Conservation (phyloP, 2,329 filamentous ascomycete genomes). For the Thyridium curvatum region DNA sequence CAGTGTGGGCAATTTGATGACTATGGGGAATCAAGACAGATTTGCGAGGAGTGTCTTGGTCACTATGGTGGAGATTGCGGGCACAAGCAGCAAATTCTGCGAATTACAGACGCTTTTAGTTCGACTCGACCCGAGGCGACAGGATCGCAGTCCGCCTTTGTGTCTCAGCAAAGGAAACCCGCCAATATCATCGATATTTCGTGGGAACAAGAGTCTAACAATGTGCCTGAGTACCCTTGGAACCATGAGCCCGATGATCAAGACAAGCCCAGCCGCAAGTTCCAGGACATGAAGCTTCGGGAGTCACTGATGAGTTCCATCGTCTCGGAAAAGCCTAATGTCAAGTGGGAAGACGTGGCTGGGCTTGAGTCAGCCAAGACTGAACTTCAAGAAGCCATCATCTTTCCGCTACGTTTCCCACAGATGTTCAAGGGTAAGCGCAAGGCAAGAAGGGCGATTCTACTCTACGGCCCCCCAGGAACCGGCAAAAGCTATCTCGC, state of each 20-base stretch:
- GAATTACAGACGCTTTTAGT: no score
- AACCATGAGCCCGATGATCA: background rate
- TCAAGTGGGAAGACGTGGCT: constrained; percentile 12
- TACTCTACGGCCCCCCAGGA: constrained; percentile 53
- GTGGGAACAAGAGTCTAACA: no score
- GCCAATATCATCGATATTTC: no score
- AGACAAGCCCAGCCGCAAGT: constrained; percentile 2
- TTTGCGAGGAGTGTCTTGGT: no score
- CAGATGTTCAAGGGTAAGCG: constrained; percentile 13
- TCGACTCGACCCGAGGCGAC: no score
- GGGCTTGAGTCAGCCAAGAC: constrained; percentile 10
- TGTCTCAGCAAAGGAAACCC: no score
- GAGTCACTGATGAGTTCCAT: constrained; percentile 5
- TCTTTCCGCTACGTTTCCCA: constrained; percentile 10
- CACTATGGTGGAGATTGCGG: no score
- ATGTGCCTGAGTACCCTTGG: no score
- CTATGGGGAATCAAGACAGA: no score
- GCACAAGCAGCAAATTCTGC: no score
- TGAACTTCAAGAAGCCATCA: constrained; percentile 12
- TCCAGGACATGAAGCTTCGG: constrained; percentile 2
- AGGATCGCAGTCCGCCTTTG: no score
- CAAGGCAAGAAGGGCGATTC: constrained; percentile 16
- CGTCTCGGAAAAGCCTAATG: constrained; percentile 11
- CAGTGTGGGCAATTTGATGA: no score
- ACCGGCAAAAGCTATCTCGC: constrained; percentile 51